phyloP scores from a whole-genome alignment of 2,329 filamentous ascomycete species.

The Pyricularia sp. region DNA sequence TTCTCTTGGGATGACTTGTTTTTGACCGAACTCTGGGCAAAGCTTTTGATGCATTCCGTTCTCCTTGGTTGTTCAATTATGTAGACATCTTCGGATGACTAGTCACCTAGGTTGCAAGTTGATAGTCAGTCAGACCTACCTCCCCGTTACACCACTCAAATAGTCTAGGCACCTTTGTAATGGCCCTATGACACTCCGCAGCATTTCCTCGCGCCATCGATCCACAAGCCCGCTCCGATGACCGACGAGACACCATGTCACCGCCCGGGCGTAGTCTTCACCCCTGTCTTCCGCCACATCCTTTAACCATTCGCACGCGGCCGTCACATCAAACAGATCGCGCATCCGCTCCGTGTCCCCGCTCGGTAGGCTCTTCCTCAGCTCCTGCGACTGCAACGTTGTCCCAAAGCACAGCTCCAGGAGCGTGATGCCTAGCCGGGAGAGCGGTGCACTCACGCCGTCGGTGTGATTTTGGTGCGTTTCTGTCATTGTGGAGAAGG shows the following conservation, averaged over 20 bases:
- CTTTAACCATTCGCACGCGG: background rate
- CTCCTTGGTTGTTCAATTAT: too few species aligned
- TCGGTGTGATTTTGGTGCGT: too few species aligned
- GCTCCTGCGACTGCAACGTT: background rate
- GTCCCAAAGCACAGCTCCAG: background rate
- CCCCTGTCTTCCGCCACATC: background rate
- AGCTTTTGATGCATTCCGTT: too few species aligned
- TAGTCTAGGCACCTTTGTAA: background rate
- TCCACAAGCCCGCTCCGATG: background rate
- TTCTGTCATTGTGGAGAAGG: background rate
- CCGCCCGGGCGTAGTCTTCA: background rate
- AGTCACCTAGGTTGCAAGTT: too few species aligned
- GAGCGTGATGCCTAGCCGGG: background rate
- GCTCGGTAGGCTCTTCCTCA: background rate
- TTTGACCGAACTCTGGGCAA: too few species aligned
- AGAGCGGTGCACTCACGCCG: background rate
- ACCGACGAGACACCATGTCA: background rate
- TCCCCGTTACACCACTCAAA: background rate
- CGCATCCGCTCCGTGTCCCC: background rate
- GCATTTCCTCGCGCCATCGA: background rate
- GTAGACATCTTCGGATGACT: too few species aligned
- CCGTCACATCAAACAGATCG: background rate
- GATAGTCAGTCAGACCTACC: background rate
- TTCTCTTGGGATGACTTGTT: background rate
- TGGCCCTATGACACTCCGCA: background rate